Conservation (phyloP, 176 grass and related monocot species). For the Phoenix roebelenii region DNA sequence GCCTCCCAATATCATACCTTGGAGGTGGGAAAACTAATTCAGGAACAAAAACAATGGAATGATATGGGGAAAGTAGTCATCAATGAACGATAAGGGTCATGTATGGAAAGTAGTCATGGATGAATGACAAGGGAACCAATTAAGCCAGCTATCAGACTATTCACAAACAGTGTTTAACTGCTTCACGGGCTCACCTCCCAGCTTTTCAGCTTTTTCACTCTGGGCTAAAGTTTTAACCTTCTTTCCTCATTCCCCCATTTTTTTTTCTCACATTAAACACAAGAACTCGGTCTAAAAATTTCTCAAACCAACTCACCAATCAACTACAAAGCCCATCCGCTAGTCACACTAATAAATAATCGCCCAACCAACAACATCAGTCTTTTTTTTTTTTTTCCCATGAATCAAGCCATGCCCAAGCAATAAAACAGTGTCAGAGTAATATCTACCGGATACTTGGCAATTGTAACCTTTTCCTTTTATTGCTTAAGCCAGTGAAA, state of each 20-base stretch:
- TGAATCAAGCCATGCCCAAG: background rate
- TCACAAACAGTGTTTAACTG: background rate
- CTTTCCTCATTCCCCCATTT: background rate
- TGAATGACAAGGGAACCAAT: background rate
- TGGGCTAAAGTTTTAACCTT: background rate
- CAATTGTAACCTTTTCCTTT: conserved; percentile 16
- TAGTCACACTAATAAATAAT: too few species aligned
- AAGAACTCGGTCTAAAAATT: background rate
- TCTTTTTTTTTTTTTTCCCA: too few species aligned
- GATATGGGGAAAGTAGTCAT: background rate
- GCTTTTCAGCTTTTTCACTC: conserved; percentile 6
- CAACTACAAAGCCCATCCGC: too few species aligned
- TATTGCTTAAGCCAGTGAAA: conserved; percentile 1
- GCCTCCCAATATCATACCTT: too few species aligned
- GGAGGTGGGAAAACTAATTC: too few species aligned
- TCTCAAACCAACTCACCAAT: background rate
- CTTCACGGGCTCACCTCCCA: background rate
- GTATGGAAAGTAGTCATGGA: background rate
- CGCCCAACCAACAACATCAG: too few species aligned
- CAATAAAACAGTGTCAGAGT: background rate
- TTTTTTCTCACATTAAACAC: conserved; percentile 1
- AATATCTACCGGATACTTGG: background rate
- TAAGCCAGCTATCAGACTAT: background rate
- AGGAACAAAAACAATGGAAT: background rate
- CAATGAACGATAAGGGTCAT: background rate